Evolutionary conservation across 2,329 filamentous ascomycete genomes (phyloP).

Genomic region (Claviceps paspali): DNA sequence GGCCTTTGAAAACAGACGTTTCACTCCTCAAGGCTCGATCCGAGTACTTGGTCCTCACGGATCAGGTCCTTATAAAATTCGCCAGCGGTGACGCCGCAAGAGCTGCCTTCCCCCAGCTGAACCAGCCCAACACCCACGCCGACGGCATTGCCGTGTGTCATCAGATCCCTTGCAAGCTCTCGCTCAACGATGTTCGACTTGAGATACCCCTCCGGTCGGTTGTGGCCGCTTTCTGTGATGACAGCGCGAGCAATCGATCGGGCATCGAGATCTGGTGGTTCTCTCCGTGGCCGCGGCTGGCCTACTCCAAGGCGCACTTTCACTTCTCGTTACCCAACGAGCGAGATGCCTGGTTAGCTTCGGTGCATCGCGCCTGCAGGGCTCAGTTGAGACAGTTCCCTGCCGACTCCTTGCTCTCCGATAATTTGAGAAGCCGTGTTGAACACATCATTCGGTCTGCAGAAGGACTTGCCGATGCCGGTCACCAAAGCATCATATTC

Average conservation of each 20-base stretch:
- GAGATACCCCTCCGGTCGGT: constrained; percentile 35
- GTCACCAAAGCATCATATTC: constrained; percentile 27
- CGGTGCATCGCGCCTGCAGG: constrained; percentile 28
- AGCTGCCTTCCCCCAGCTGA: constrained; percentile 30
- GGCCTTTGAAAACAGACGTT: constrained; percentile 32
- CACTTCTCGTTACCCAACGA: constrained; percentile 34
- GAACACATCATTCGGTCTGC: constrained; percentile 29
- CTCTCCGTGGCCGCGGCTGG: constrained; percentile 25
- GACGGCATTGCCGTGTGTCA: constrained; percentile 12
- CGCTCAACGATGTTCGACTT: constrained; percentile 23
- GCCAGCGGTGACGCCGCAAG: constrained; percentile 31
- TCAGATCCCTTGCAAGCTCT: constrained; percentile 14
- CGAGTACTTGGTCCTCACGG: constrained; percentile 37
- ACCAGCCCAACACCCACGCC: constrained; percentile 11
- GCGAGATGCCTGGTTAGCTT: constrained; percentile 33
- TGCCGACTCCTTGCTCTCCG: constrained; percentile 23
- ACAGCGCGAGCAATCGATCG: constrained; percentile 32
- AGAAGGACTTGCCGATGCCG: constrained; percentile 18
- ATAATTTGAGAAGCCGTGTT: constrained; percentile 32
- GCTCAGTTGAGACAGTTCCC: constrained; percentile 21
- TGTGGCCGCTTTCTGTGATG: constrained; percentile 36
- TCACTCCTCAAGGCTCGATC: constrained; percentile 32
- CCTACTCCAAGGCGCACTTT: constrained; percentile 31
- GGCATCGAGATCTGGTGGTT: constrained; percentile 44
- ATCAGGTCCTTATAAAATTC: constrained; percentile 35